These are phyloP conservation scores for Neofusicoccum ribis DNA, from an alignment of 2,329 filamentous ascomycete species.

Conservation along the genomic window DNA sequence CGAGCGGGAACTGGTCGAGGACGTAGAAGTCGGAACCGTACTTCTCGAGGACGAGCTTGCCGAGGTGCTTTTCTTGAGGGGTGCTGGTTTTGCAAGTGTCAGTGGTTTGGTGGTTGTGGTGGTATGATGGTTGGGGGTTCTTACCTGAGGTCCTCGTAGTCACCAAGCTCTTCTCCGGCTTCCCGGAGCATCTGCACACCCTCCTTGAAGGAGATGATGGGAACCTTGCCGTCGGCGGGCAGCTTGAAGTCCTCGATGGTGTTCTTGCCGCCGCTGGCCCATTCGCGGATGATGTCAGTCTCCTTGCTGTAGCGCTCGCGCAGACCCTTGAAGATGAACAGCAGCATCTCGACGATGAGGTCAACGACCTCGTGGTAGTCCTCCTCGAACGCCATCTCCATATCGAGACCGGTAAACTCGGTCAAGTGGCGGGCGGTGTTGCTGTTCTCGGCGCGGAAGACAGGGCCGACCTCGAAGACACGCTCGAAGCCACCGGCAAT, in stretches of 20 bases:
- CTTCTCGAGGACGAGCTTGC: constrained; percentile 80
- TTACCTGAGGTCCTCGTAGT: constrained; percentile 73
- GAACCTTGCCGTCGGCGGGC: constrained; percentile 71
- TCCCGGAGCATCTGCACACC: constrained; percentile 75
- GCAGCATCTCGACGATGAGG: constrained; percentile 71
- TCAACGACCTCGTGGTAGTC: constrained; percentile 73
- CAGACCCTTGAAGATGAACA: constrained; percentile 78
- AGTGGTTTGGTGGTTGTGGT: neutral
- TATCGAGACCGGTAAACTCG: constrained; percentile 84
- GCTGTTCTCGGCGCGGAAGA: constrained; percentile 83
- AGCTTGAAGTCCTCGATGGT: constrained; percentile 77
- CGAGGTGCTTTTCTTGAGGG: constrained; percentile 84
- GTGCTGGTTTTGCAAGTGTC: constrained; percentile 48
- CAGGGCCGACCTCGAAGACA: constrained; percentile 76
- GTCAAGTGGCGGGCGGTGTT: constrained; percentile 86
- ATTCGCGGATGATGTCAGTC: constrained; percentile 67
- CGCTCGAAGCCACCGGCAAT: constrained; percentile 77
- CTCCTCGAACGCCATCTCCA: constrained; percentile 85
- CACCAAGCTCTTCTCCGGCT: constrained; percentile 72
- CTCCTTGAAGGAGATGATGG: constrained; percentile 75
- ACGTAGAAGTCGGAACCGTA: constrained; percentile 96
- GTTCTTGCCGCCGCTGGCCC: constrained; percentile 54
- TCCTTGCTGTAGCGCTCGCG: constrained; percentile 66
- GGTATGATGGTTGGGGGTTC: neutral
- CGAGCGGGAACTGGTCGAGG: constrained; percentile 92